Conservation (phyloP, 148 eudicot genomes). For the Selenicereus undatus region DNA sequence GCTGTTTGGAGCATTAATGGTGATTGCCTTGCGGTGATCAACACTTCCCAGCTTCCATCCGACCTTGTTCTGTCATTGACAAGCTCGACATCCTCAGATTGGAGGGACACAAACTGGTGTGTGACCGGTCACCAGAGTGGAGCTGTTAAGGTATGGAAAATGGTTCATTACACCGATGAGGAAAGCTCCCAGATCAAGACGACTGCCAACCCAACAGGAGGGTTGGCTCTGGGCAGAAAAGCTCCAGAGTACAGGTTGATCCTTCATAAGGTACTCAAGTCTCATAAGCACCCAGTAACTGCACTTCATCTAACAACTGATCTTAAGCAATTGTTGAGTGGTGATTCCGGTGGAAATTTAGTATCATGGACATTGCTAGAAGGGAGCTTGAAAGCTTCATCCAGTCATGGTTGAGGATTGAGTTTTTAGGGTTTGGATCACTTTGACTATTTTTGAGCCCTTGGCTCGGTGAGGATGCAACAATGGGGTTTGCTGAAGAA, state of each 20-base stretch:
- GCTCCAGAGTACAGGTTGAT: slow-evolving; percentile 70
- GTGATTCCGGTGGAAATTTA: slow-evolving; percentile 80
- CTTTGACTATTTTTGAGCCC: slow-evolving; percentile 14
- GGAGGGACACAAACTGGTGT: slow-evolving; percentile 80
- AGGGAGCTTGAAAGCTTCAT: slow-evolving; percentile 56
- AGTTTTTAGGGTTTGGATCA: neutral
- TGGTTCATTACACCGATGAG: slow-evolving; percentile 63
- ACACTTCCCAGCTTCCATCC: slow-evolving; percentile 92
- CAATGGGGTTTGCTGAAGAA: too few species aligned
- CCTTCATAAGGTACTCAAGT: slow-evolving; percentile 77
- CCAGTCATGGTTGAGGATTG: slow-evolving; percentile 47
- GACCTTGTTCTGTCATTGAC: slow-evolving; percentile 77
- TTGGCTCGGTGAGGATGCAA: slow-evolving; percentile 12
- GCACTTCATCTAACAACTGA: slow-evolving; percentile 75
- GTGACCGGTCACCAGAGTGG: slow-evolving; percentile 97
- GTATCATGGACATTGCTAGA: slow-evolving; percentile 91
- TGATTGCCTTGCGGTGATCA: slow-evolving; percentile 80
- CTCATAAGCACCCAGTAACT: slow-evolving; percentile 82
- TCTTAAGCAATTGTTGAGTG: slow-evolving; percentile 80
- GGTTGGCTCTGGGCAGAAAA: slow-evolving; percentile 45
- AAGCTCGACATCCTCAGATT: slow-evolving; percentile 73
- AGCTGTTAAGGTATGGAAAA: slow-evolving; percentile 85
- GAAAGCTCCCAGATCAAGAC: slow-evolving; percentile 36
- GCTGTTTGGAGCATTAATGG: slow-evolving; percentile 92
- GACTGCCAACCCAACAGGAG: slow-evolving; percentile 30